Evolutionary conservation across 345 rosid species (phyloP).

Genomic region (Adansonia digitata): DNA sequence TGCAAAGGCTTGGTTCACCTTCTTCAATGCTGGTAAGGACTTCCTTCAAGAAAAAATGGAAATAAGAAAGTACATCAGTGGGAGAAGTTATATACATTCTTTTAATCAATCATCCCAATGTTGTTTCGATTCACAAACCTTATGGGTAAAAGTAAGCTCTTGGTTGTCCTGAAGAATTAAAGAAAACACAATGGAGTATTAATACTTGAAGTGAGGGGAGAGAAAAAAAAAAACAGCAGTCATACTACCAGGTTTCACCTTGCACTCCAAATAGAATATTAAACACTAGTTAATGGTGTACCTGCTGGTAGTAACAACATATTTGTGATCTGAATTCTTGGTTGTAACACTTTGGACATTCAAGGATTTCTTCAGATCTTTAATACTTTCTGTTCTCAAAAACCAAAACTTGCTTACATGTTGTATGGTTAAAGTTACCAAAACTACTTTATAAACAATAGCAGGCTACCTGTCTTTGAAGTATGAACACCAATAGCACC

Average conservation of each 20-base stretch:
- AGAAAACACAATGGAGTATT: background rate
- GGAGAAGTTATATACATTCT: background rate
- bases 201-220: background rate
- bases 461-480: constrained; percentile 44
- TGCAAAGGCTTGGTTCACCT: constrained; percentile 25
- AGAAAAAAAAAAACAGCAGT: background rate
- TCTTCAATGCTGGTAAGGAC: constrained; percentile 36
- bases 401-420: constrained; percentile 20
- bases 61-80: constrained; percentile 12
- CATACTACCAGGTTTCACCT: background rate
- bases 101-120: background rate
- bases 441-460: constrained; percentile 10
- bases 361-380: constrained; percentile 19
- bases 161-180: constrained; percentile 20
- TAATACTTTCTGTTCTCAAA: constrained; percentile 22
- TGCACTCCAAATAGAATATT: background rate
- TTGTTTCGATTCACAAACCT: constrained; percentile 30
- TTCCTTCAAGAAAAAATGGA: constrained; percentile 43
- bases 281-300: constrained; percentile 18
- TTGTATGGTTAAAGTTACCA: constrained; percentile 5
- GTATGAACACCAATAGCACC: constrained; percentile 20
- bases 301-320: constrained; percentile 36
- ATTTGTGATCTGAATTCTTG: constrained; percentile 35
- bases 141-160: constrained; percentile 20
- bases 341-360: constrained; percentile 27